phyloP scores from a whole-genome alignment of 306 rosid genomes.

The Sphenostylis stenocarpa region DNA sequence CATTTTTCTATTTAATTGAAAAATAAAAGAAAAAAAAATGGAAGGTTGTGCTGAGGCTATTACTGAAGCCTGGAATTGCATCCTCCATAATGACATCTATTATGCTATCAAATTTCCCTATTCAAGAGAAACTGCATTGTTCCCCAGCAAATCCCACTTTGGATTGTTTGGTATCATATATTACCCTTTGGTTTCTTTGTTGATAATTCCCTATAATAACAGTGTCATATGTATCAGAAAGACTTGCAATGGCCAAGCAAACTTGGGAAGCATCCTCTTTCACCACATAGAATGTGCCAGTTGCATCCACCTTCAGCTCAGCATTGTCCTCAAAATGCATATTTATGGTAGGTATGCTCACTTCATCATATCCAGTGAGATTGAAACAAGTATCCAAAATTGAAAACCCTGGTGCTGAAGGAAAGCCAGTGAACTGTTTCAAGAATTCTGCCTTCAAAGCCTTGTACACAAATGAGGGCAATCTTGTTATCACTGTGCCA shows the following conservation, averaged over 20 bases:
- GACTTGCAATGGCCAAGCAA: conserved; percentile 80
- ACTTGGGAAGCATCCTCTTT: conserved; percentile 70
- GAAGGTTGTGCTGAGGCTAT: conserved; percentile 25
- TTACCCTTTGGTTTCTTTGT: conserved; percentile 90
- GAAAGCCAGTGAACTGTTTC: conserved; percentile 68
- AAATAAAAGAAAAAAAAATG: not conserved
- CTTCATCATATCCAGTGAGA: conserved; percentile 57
- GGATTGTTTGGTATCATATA: conserved; percentile 67
- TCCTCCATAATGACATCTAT: conserved; percentile 5
- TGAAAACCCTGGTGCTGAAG: conserved; percentile 59
- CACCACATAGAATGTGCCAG: conserved; percentile 54
- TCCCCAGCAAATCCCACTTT: conserved; percentile 80
- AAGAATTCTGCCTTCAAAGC: conserved; percentile 66
- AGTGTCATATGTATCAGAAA: conserved; percentile 50
- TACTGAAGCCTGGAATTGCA: conserved; percentile 35
- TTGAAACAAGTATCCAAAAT: conserved; percentile 80
- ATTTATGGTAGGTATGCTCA: conserved; percentile 54
- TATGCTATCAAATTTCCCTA: not conserved
- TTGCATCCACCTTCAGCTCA: conserved; percentile 60
- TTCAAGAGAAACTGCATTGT: conserved; percentile 60
- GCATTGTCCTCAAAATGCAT: conserved; percentile 66
- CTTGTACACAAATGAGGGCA: conserved; percentile 64
- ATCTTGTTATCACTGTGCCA: conserved; percentile 79
- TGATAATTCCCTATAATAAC: conserved; percentile 80
- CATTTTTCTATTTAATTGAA: not conserved